Evolutionary conservation across 768 basidiomycete species (phyloP).

Genomic region (Suillus placidus): DNA sequence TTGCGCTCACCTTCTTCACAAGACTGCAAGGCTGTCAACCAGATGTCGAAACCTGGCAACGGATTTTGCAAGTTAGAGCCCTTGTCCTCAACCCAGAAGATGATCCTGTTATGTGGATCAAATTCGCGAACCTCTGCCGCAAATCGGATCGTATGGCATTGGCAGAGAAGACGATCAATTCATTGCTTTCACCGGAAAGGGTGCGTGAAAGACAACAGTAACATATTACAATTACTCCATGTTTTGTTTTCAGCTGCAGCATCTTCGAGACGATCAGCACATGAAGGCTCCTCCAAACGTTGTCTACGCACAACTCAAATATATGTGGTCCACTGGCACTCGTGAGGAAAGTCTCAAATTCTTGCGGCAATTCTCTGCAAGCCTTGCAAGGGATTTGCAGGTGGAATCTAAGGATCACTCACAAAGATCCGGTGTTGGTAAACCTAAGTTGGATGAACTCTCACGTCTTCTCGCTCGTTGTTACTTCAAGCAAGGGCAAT

Average conservation of each 20-base stretch:
- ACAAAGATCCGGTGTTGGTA: conserved; percentile 54
- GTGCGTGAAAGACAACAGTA: conserved; percentile 37
- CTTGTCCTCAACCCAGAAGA: conserved; percentile 92
- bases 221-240: not conserved
- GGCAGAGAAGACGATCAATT: conserved; percentile 96
- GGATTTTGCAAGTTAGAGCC: conserved; percentile 93
- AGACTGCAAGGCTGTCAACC: conserved; percentile 96
- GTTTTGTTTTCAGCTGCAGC: conserved; percentile 38
- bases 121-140: conserved; percentile 96
- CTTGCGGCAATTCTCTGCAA: conserved; percentile 80
- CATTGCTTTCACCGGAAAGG: conserved; percentile 76
- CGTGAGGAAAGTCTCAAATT: conserved; percentile 79
- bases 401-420: conserved; percentile 54
- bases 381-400: conserved; percentile 74
- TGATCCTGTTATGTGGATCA: conserved; percentile 98
- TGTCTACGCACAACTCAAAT: conserved; percentile 94
- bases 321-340: conserved; percentile 89
- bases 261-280: conserved; percentile 52
- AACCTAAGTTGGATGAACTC: conserved; percentile 66
- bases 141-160: conserved; percentile 93
- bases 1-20: conserved; percentile 8
- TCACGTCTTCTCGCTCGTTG: conserved; percentile 93
- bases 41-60: conserved; percentile 99
- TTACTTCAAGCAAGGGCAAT: conserved; percentile 95
- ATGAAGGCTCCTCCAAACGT: conserved; percentile 90